Conservation (phyloP, 2,329 filamentous ascomycete species). For the Fusarium annulatum region DNA sequence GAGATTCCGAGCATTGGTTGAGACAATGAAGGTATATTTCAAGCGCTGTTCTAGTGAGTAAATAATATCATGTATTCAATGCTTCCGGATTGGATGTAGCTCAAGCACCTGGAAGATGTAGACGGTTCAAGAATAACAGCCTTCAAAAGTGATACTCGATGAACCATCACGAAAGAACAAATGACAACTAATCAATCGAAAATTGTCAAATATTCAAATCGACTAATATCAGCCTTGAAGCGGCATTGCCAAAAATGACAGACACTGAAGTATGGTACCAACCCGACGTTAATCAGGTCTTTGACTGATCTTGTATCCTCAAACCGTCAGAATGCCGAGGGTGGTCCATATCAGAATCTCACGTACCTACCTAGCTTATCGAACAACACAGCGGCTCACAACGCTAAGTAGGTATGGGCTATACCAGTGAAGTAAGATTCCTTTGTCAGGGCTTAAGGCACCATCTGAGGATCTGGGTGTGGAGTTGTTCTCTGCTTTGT, state of each 20-base stretch:
- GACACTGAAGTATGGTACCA: background rate
- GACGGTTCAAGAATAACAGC: background rate
- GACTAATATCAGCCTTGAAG: background rate
- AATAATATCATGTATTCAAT: background rate
- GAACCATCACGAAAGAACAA: background rate
- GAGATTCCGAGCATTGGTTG: background rate
- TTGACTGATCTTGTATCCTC: background rate
- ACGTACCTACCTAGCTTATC: background rate
- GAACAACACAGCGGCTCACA: background rate
- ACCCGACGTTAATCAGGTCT: background rate
- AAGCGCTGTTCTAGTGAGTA: background rate
- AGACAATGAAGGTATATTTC: background rate
- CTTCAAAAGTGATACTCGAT: background rate
- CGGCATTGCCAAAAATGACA: background rate
- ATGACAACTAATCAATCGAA: background rate
- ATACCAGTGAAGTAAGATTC: conserved; percentile 11
- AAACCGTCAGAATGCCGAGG: background rate
- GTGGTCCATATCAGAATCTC: conserved; percentile 1
- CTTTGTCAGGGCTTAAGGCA: conserved; percentile 10
- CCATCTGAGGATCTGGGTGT: background rate
- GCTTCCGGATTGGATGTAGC: no score
- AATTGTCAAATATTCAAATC: background rate
- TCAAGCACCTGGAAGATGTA: background rate
- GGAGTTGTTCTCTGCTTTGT: conserved; percentile 14
- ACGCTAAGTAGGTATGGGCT: background rate